phyloP scores from a whole-genome alignment of 257 asterid species.

The Cruciata laevipes region DNA sequence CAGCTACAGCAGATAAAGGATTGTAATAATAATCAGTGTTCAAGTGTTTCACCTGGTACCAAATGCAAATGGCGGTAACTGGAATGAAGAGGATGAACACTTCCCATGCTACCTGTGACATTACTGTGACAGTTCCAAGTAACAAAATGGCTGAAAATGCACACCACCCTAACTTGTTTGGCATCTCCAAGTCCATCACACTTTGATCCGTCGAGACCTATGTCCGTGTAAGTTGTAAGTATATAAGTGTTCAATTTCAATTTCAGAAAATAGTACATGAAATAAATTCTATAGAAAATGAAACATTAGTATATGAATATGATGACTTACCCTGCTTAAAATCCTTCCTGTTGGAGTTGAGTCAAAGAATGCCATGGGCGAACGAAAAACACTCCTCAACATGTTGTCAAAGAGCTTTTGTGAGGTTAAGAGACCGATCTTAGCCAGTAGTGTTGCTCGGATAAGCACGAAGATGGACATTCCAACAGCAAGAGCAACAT shows the following conservation, averaged over 20 bases:
- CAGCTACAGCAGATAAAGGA: too few relatives aligned
- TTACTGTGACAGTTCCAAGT: constrained; percentile 80
- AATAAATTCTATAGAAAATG: background rate
- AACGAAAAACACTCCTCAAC: constrained; percentile 63
- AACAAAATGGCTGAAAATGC: constrained; percentile 85
- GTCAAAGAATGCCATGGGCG: constrained; percentile 93
- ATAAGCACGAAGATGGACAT: constrained; percentile 67
- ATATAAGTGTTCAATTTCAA: background rate
- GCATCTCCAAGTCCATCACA: constrained; percentile 85
- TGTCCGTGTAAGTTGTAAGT: too few relatives aligned
- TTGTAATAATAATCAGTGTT: background rate
- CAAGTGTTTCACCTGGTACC: constrained; percentile 66
- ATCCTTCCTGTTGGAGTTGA: constrained; percentile 94
- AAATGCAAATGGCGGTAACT: constrained; percentile 77
- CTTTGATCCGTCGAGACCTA: constrained; percentile 89
- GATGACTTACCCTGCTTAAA: constrained; percentile 45
- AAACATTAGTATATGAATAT: background rate
- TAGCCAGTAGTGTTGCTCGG: constrained; percentile 58
- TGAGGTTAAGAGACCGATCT: constrained; percentile 61
- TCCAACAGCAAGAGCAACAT: constrained; percentile 63
- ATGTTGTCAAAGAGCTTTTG: constrained; percentile 71
- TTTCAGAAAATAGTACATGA: background rate
- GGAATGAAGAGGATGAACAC: constrained; percentile 87
- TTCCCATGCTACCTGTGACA: constrained; percentile 99
- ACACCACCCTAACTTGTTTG: constrained; percentile 79